Percentiles rank a stretch among this genome's conserved stretches.
Evolutionary conservation across 208 protist species (phyloP).

Genomic region (Trypanosoma congolense): DNA sequence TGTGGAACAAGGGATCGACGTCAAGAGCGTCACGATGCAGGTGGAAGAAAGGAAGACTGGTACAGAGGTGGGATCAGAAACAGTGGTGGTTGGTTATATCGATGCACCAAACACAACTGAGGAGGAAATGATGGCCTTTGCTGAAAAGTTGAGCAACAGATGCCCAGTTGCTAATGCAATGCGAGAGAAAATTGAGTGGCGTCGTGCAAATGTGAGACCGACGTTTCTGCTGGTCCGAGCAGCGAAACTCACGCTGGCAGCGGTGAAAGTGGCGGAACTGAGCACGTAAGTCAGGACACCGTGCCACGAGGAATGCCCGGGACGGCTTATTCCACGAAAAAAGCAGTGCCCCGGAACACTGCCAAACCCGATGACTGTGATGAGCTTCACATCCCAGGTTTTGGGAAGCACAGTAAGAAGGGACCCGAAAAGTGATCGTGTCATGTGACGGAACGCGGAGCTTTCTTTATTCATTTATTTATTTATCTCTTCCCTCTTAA

Average conservation of each 20-base stretch:
- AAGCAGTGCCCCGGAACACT: neutral
- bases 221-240: too few relatives aligned
- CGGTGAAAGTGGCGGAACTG: neutral
- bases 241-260: constrained; percentile 1
- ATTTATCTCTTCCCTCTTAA: too few relatives aligned
- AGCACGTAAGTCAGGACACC: neutral
- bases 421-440: neutral
- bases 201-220: neutral
- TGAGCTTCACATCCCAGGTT: constrained; percentile 3
- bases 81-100: constrained; percentile 81
- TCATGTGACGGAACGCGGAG: too few relatives aligned
- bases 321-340: neutral
- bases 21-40: constrained; percentile 72
- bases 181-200: constrained; percentile 32
- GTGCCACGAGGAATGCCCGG: neutral
- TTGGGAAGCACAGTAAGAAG: neutral
- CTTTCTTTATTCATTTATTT: too few relatives aligned
- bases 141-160: constrained; percentile 59
- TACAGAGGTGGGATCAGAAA: constrained; percentile 35
- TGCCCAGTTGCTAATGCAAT: constrained; percentile 69
- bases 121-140: constrained; percentile 76
- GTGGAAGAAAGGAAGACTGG: constrained; percentile 44
- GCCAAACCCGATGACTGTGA: neutral
- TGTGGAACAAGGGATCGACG: constrained; percentile 74
- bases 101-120: constrained; percentile 59